Evolutionary conservation across 2,329 filamentous ascomycete genomes (phyloP).

Genomic region (Verticillium tricorpus): DNA sequence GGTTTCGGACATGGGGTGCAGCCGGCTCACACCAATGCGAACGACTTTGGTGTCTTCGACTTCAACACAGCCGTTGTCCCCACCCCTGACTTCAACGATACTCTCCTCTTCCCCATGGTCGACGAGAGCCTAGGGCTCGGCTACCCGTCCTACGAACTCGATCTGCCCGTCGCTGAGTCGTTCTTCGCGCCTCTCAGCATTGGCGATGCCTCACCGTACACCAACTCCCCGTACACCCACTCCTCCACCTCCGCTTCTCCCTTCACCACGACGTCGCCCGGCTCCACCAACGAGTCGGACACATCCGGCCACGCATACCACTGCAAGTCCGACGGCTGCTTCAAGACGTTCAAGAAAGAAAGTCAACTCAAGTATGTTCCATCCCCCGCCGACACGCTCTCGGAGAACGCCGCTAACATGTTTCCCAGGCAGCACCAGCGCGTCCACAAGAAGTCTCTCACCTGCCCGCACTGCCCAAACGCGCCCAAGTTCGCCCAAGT

Average conservation of each 20-base stretch:
- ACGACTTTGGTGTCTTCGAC: slow-evolving; percentile 6
- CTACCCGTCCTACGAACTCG: slow-evolving; percentile 6
- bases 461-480: slow-evolving; percentile 12
- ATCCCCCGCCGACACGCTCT: not conserved
- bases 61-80: slow-evolving; percentile 3
- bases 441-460: slow-evolving; percentile 13
- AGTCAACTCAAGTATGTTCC: slow-evolving; percentile 10
- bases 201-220: slow-evolving; percentile 3
- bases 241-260: slow-evolving; percentile 2
- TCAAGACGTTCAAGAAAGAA: slow-evolving; percentile 13
- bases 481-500: slow-evolving; percentile 16
- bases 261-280: slow-evolving; percentile 1
- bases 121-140: slow-evolving; percentile 4
- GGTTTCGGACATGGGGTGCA: not conserved
- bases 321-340: slow-evolving; percentile 12
- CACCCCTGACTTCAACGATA: slow-evolving; percentile 1
- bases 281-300: slow-evolving; percentile 1
- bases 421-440: slow-evolving; percentile 12
- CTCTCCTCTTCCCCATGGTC: slow-evolving; percentile 7
- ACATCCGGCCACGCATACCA: slow-evolving; percentile 3
- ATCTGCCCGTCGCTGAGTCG: slow-evolving; percentile 3
- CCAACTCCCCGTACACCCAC: slow-evolving; percentile 2
- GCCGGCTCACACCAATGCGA: not conserved
- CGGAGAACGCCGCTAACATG: not conserved
- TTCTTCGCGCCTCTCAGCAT: not conserved